Evolutionary conservation across 2,329 filamentous ascomycete genomes (phyloP), one percentile per base, ranked within the genome.

Genomic region (Exophiala calicioides): DNA sequence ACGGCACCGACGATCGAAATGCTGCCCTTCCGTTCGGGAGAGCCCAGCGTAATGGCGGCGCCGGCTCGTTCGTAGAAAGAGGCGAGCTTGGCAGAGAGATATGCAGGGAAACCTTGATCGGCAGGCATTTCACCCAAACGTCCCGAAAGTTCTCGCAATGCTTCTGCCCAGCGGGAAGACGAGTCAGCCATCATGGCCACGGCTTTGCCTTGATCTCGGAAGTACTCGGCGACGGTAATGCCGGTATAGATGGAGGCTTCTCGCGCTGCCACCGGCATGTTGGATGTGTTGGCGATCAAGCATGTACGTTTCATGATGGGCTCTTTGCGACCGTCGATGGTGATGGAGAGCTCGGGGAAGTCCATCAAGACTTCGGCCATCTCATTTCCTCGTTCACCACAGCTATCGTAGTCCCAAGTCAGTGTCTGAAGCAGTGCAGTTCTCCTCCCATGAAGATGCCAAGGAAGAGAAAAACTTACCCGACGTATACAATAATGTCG

Each of bases 131-230:
- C 93, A 79, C 93, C 93, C 52, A 98, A 79, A 80, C 93, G 93
- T 78, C 93, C 93, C 24, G 93, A 98, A 69, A 98, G 85, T 71
- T 98, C 93, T 87, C 93, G 90, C 68, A 98, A 81, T 65, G 93
- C 93, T 76, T 98, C 93, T 56, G 93, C 93, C 93, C 93, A 98
- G 58, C 93, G 90, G 43, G 93, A 98, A 41, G 91, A 87, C 12
- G 93, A 97, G 72, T 98, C 93, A 56, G 93, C 93, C 93, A 98
- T 98, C 93, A 98, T 98, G 62, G 93, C 91, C 29, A 98, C 93
- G 68, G 95, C 81, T 72, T 97, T 91, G 56, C 93, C 93, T 71
- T 95, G 89, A 65, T 98, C 93, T 58, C 93, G 81, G 77, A 97
- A 97, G 65, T 98, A 98, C 68, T 98, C 93, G 31, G 89, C 88